These are phyloP conservation scores for Drechslerella dactyloides DNA, from an alignment of 2,329 filamentous ascomycete species.

Conservation along the genomic window DNA sequence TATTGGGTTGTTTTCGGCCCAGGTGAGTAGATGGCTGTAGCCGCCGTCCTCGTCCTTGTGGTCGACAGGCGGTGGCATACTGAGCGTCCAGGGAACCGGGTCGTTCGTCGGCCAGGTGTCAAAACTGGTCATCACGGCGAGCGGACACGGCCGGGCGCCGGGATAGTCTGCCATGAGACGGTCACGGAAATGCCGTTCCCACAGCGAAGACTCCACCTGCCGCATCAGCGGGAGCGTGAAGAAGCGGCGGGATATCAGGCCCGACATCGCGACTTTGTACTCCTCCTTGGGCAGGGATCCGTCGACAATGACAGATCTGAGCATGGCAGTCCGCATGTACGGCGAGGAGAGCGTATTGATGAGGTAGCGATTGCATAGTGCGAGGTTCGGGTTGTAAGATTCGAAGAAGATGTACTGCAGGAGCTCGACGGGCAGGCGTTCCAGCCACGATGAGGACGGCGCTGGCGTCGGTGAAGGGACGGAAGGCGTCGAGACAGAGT, in stretches of 20 bases:
- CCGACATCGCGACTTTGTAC: conserved; percentile 13
- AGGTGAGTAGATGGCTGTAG: no score
- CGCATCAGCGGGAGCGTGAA: conserved; percentile 15
- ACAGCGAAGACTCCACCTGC: conserved; percentile 15
- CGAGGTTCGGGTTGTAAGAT: conserved; percentile 37
- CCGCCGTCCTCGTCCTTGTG: no score
- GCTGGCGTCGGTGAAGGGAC: neutral
- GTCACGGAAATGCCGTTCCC: conserved; percentile 15
- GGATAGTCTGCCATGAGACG: conserved; percentile 7
- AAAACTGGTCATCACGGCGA: no score
- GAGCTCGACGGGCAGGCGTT: conserved; percentile 48
- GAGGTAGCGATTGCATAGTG: conserved; percentile 25
- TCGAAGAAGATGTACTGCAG: conserved; percentile 43
- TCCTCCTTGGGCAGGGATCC: conserved; percentile 10
- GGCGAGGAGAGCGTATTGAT: conserved; percentile 30
- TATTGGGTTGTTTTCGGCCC: neutral
- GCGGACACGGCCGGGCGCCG: neutral
- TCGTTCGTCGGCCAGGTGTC: no score
- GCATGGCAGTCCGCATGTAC: conserved; percentile 10
- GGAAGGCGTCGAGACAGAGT: no score
- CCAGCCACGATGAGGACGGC: conserved; percentile 24
- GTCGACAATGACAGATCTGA: conserved; percentile 22
- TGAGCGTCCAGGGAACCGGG: no score
- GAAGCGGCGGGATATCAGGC: conserved; percentile 26
- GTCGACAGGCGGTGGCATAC: no score